Evolutionary conservation across 768 basidiomycete species (phyloP).

Genomic region (Termitomyces sp.): DNA sequence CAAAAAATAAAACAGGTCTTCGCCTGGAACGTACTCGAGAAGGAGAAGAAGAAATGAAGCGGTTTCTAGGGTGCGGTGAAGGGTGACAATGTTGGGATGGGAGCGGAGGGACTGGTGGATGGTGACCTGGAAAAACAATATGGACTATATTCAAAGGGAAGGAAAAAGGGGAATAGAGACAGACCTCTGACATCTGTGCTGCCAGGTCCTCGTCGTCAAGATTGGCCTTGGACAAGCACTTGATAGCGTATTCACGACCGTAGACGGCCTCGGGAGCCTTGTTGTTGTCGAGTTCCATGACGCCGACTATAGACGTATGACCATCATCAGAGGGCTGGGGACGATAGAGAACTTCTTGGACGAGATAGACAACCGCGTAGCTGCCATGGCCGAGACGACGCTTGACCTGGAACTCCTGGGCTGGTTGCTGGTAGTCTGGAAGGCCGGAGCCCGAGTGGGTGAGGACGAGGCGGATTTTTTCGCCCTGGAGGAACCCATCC

Average conservation of each 20-base stretch:
- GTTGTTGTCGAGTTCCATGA: slow-evolving; percentile 46
- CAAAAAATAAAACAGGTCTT: slow-evolving; percentile 97
- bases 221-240: slow-evolving; percentile 92
- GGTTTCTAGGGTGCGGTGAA: slow-evolving; percentile 91
- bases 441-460: slow-evolving; percentile 24
- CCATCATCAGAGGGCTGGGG: slow-evolving; percentile 45
- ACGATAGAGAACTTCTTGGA: slow-evolving; percentile 61
- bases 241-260: slow-evolving; percentile 88
- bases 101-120: slow-evolving; percentile 90
- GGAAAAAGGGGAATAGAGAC: slow-evolving; percentile 13
- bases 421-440: slow-evolving; percentile 38
- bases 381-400: slow-evolving; percentile 82
- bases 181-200: slow-evolving; percentile 87
- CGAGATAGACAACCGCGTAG: slow-evolving; percentile 93
- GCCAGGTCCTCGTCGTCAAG: slow-evolving; percentile 82
- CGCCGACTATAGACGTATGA: slow-evolving; percentile 50
- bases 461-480: slow-evolving; percentile 54
- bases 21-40: slow-evolving; percentile 93
- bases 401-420: slow-evolving; percentile 77
- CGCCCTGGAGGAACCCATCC: slow-evolving; percentile 59
- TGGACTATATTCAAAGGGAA: not conserved
- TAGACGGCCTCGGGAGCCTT: slow-evolving; percentile 41
- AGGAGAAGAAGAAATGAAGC: slow-evolving; percentile 86
- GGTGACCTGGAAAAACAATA: slow-evolving; percentile 52
- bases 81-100: slow-evolving; percentile 92